These are phyloP conservation scores for Anthostomella pinea DNA, from an alignment of 2,329 filamentous ascomycete species.

Conservation along the genomic window DNA sequence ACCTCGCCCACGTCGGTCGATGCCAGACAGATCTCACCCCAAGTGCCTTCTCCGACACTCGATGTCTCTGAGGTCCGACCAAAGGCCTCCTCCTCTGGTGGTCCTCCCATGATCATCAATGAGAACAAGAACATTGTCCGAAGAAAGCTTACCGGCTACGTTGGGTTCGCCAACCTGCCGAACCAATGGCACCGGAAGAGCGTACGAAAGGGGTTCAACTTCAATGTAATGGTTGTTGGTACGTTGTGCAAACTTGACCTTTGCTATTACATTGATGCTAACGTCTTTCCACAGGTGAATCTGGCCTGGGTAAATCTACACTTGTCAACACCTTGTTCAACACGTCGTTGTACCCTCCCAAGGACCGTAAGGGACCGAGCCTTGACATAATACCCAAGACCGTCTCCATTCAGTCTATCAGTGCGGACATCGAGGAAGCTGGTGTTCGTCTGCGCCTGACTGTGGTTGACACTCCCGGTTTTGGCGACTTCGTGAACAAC, in stretches of 20 bases:
- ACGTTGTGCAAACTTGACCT: slow-evolving; percentile 36
- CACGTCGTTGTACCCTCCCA: slow-evolving; percentile 96
- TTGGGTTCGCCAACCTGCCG: slow-evolving; percentile 96
- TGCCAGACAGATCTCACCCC: slow-evolving; percentile 42
- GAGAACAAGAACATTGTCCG: slow-evolving; percentile 95
- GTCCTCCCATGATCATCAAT: slow-evolving; percentile 53
- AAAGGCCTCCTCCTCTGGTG: slow-evolving; percentile 36
- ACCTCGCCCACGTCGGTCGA: slow-evolving; percentile 39
- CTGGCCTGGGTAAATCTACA: slow-evolving; percentile 97
- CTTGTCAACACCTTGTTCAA: slow-evolving; percentile 99
- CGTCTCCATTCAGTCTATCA: slow-evolving; percentile 91
- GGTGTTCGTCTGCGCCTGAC: slow-evolving; percentile 94
- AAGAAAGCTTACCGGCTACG: slow-evolving; percentile 96
- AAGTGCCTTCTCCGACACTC: slow-evolving; percentile 39
- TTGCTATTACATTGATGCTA: slow-evolving; percentile 2
- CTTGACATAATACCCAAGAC: slow-evolving; percentile 99
- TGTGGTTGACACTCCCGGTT: slow-evolving; percentile 95
- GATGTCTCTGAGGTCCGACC: slow-evolving; percentile 31
- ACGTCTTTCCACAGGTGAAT: slow-evolving; percentile 71
- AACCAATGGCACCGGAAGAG: slow-evolving; percentile 99
- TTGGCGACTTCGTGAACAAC: slow-evolving; percentile 99
- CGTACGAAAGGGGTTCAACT: slow-evolving; percentile 99
- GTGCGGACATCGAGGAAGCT: slow-evolving; percentile 96
- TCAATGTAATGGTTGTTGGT: slow-evolving; percentile 99
- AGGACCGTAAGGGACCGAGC: slow-evolving; percentile 96